Base-by-base conservation (phyloP, 164 flowering plant genomes). In the Malania oleifera region DNA sequence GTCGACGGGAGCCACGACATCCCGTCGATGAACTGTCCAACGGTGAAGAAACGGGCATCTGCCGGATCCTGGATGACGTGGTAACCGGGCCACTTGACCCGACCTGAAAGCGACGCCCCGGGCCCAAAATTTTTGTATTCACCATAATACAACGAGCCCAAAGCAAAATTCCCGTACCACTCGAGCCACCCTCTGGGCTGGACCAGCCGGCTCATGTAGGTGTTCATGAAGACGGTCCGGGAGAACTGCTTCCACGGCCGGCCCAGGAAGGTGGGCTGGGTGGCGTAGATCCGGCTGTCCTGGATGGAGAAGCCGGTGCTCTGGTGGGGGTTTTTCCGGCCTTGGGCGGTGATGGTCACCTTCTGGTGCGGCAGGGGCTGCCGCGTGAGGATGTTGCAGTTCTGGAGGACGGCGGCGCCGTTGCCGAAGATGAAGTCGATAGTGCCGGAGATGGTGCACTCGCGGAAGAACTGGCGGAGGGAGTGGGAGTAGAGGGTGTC, bases 401-500 rank as follows among this genome's bases (percentile, higher is more conserved):
- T 75, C 51, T 91, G 95, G 22, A 91, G 77, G 25, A 87, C 85
- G 0, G 96, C 91, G 0, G 91, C 96, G 0, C 95, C 96, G 40
- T 91, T 91, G 61, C 97, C 97, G 43, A 91, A 85, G 2, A 91
- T 87, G 87, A 82, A 91, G 68, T 91, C 97, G 24, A 91, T 82
- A 59, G 97, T 91, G 40, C 96, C 97, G 23, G 79, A 73, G 43
- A 90, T 77, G 78, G 46, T 60, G 56, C 97, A 90, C 57, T 90
- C 97, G 1, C 93, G 87, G 71, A 76, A 91, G 70, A 91, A 87
- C 55, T 87, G 95, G 46, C 96, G 83, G 52, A 91, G 96, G 1
- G 96, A 91, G 71, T 91, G 97, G 25, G 85, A 79, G 60, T 91
- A 91, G 58, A 90, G 85, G 12, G 95, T 87, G 83, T 90, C 97